Base-by-base conservation (phyloP, 768 basidiomycete genomes). In the Calocera cornea region DNA sequence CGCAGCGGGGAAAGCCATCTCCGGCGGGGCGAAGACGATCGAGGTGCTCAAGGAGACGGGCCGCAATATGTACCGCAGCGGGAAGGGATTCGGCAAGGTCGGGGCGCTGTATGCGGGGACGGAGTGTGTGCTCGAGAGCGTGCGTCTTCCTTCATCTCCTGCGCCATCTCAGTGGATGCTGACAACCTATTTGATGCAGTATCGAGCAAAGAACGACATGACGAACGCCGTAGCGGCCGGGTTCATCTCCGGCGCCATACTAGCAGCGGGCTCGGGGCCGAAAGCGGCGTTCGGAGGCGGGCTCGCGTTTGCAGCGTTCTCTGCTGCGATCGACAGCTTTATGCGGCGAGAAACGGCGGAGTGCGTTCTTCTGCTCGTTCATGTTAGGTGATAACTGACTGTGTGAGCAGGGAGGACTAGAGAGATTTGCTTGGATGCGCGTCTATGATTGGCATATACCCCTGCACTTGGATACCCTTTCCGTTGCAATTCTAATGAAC, bases 41-140 rank as follows among this genome's bases (percentile, higher is more conserved):
- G 86, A 87, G 71, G 85, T 95, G 38, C 89, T 97, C 76, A 90
- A 86, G 74, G 95, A 97, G 68, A 97, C 97, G 91, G 95, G 95
- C 0, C 85, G 82, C 71, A 88, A 87, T 36, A 95, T 97, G 92
- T 92, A 86, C 86, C 80, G 82, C 33, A 89, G 82, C 64, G 95
- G 95, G 22, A 94, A 89, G 76, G 89, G 92, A 0, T 97, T 97
- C 73, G 94, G 87, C 0, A 95, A 93, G 79, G 92, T 98, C 54
- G 95, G 93, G 19, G 91, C 91, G 14, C 73, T 98, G 49, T 98
- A 91, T 75, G 88, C 93, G n/a, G 94, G 95, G 31, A 86, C 92
- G 8, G 95, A 98, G 78, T 98, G 95, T 72, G 87, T 92, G 67
- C 88, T 97, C 66, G 95, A 98, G 79, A 90, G 87, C 71, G 95